Evolutionary conservation across 805 yeast species (phyloP), one percentile per base, ranked within the genome.

Genomic region (Lachancea quebecensis): DNA sequence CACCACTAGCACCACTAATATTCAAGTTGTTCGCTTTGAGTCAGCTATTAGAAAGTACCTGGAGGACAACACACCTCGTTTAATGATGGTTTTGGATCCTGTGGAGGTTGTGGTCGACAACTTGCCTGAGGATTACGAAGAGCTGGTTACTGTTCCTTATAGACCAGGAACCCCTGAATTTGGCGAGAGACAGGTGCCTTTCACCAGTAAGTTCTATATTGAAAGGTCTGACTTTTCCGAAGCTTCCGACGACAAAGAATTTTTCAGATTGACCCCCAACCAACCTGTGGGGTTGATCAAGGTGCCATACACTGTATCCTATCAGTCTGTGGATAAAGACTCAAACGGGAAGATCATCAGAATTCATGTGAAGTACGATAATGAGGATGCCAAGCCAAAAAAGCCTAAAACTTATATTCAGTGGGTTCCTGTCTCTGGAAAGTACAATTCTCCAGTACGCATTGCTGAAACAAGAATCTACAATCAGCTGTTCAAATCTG

Each of bases 351-450:
- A 77, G 39, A 78, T 90, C 43, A 70, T 71, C 16, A 79, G 77
- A 66, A 78, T 93, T 47, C 81, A 82, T 55, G 96, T 85, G 41
- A 77, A 82, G 57, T 93, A 91, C 60, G 85, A 89, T 60, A 79
- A 78, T 51, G 86, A 78, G 45, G 61, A 63, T 12, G 70, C 68
- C 45, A 68, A 65, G 41, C 71, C 71, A 52, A 77, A 73, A 65
- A 88, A 86, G 62, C 99, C 99, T 60, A 93, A 91, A 78, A 90
- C 99, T 9, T 93, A 74, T 63, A 89, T 93, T 60, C 99, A 93
- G 70, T 93, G 99, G 99, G 81, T 93, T 42, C 95, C 96, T 42
- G 79, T 79, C 50, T 71, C 81, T 17, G 68, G 71, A 29, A 75
- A 77, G 49, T 71, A 78, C 56, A 68, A 70, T 35, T 80, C 88